Evolutionary conservation across 2,329 filamentous ascomycete genomes (phyloP), one percentile per base, ranked within the genome.

Genomic region (Acrocalymma vagum): DNA sequence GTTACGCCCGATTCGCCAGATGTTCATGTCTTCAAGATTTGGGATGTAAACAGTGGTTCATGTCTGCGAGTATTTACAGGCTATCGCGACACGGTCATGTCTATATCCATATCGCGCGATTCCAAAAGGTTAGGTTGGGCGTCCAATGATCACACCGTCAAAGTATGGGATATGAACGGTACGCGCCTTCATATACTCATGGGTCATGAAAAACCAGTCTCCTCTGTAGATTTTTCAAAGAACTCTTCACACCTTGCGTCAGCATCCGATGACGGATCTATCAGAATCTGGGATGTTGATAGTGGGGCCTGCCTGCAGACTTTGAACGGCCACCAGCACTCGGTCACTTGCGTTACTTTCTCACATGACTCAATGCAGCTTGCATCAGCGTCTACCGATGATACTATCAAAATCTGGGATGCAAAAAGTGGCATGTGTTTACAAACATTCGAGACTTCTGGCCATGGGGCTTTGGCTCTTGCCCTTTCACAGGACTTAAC

Each of bases 61-160:
- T 55, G 45, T 35, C 32, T 53, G 24, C 52, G 45, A 21, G 55
- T 51, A 31, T 53, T 62, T 24, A 35, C 58, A 29, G 21, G 54
- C 28, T 17, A 21, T 36, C 48, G 36, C 11, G 7, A 7, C 11
- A 4, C 7, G 2, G 44, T 44, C 27, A 24, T 2, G 3, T 25
- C 38, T 10, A 29, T 48, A 16, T 33, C 38, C 34, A 45, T 48
- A 35, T 48, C 41, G 21, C 41, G 22, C 14, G 44, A 48, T 26
- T 28, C 42, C 11, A 27, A 31, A 24, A 15, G 15, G 31, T 18
- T 48, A 9, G 41, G 35, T 18, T 48, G 41, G 23, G 29, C 5
- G 25, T 54, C 48, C 13, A 3, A 11, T 20, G 49, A 60, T 35
- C 31, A 39, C 3, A 53, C 42, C 4, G 49, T 55, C 30, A 48